phyloP scores from a whole-genome alignment of 352 stramenopile genomes.

The Phytopythium delawarense region DNA sequence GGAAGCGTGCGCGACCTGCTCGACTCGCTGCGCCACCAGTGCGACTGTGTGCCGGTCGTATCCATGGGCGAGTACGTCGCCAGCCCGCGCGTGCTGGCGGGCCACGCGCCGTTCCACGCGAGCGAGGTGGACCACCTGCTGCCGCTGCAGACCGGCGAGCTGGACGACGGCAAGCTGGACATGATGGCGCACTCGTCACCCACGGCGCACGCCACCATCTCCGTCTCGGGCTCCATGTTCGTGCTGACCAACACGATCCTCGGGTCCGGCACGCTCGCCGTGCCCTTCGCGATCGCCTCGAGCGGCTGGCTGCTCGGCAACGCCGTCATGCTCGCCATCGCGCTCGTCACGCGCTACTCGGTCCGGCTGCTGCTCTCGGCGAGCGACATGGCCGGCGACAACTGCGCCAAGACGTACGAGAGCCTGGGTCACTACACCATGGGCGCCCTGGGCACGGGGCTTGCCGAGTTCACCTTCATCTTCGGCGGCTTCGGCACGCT shows the following conservation, averaged over 20 bases:
- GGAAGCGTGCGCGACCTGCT: constrained; percentile 44
- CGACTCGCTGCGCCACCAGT: constrained; percentile 58
- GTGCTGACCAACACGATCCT: constrained; percentile 77
- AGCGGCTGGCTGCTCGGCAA: constrained; percentile 70
- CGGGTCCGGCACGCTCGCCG: constrained; percentile 63
- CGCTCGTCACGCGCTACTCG: constrained; percentile 74
- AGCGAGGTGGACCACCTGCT: constrained; percentile 24
- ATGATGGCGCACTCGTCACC: constrained; percentile 13
- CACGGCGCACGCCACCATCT: constrained; percentile 32
- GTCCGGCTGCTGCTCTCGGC: constrained; percentile 59
- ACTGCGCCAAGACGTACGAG: constrained; percentile 74
- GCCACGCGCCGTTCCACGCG: constrained; percentile 8
- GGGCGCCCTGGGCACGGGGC: constrained; percentile 44
- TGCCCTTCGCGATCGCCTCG: constrained; percentile 69
- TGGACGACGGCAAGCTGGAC: constrained; percentile 7
- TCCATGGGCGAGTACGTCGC: constrained; percentile 82
- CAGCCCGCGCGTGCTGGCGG: constrained; percentile 28
- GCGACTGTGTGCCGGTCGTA: constrained; percentile 46
- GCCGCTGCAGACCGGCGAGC: constrained; percentile 16
- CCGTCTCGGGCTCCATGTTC: constrained; percentile 64
- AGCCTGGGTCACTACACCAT: constrained; percentile 71
- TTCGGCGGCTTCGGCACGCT: constrained; percentile 80
- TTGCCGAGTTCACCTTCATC: constrained; percentile 83
- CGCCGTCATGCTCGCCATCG: constrained; percentile 60
- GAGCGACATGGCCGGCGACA: constrained; percentile 52